A percentile compares a stretch with the other conserved stretches of the same genome.
Conservation (phyloP, 108 stramenopile species). For the Conticribra weissflogii region DNA sequence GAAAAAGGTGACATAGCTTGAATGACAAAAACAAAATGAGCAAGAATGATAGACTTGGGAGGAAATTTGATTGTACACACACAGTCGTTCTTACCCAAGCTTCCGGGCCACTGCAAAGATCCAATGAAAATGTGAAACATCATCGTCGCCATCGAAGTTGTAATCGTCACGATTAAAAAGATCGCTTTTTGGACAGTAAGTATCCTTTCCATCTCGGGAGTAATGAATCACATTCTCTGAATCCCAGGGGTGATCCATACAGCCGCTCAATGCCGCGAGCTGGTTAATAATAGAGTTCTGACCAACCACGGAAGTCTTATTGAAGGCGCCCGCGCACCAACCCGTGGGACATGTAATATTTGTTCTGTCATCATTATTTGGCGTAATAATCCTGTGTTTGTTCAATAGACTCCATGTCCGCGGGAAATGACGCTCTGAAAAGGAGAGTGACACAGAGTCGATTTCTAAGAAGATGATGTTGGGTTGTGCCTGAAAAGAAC, state of each 20-base stretch:
- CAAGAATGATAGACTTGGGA: constrained; percentile 41
- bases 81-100: background rate
- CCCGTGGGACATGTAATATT: constrained; percentile 25
- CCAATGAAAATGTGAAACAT: constrained; percentile 12
- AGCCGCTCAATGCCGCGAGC: constrained; percentile 52
- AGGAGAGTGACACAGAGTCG: constrained; percentile 53
- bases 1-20: constrained; percentile 63
- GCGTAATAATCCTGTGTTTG: constrained; percentile 23
- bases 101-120: constrained; percentile 14
- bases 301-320: constrained; percentile 45
- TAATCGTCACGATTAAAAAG: background rate
- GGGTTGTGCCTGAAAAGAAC: constrained; percentile 4
- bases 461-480: constrained; percentile 59
- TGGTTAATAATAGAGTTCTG: constrained; percentile 57
- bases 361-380: background rate
- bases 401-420: constrained; percentile 38
- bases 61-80: no score
- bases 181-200: background rate
- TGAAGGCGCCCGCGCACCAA: constrained; percentile 44
- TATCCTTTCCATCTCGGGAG: background rate
- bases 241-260: constrained; percentile 11
- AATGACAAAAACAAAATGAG: constrained; percentile 45
- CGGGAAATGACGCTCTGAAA: constrained; percentile 57
- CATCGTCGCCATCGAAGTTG: background rate
- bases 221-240: constrained; percentile 21